These are phyloP conservation scores for Intubia oerlemansii DNA, from an alignment of 2,329 filamentous ascomycete genomes.

Conservation along the genomic window DNA sequence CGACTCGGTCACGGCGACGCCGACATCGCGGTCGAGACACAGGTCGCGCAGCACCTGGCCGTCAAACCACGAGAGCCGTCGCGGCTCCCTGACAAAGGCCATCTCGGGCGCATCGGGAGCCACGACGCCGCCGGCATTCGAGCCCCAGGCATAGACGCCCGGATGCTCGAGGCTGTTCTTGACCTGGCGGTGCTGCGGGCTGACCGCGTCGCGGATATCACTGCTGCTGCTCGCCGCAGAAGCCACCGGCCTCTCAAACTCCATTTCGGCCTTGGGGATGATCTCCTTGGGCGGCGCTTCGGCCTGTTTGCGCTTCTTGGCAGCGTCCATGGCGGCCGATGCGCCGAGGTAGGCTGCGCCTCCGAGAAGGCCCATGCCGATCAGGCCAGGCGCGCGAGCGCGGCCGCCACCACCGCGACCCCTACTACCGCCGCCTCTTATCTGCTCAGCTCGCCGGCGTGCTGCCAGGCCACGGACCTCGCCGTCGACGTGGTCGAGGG, in stretches of 20 bases:
- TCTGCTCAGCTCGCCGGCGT: no score
- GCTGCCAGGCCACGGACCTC: no score
- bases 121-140: constrained; percentile 66
- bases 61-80: constrained; percentile 64
- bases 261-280: constrained; percentile 25
- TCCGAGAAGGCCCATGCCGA: background rate
- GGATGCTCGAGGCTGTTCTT: constrained; percentile 64
- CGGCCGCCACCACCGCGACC: no score
- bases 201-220: constrained; percentile 55
- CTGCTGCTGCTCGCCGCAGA: constrained; percentile 36
- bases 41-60: constrained; percentile 67
- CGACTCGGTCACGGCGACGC: constrained; percentile 67
- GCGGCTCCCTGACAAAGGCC: constrained; percentile 54
- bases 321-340: background rate
- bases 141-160: constrained; percentile 78
- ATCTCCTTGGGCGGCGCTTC: no score
- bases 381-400: background rate
- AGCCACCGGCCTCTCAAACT: constrained; percentile 42
- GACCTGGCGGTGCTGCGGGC: constrained; percentile 78
- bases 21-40: constrained; percentile 65
- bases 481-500: no score
- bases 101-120: constrained; percentile 62
- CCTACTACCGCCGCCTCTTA: no score
- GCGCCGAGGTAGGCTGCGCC: background rate
- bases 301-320: no score